Conservation (phyloP, 2,329 filamentous ascomycete genomes). For the Truncatella angustata region DNA sequence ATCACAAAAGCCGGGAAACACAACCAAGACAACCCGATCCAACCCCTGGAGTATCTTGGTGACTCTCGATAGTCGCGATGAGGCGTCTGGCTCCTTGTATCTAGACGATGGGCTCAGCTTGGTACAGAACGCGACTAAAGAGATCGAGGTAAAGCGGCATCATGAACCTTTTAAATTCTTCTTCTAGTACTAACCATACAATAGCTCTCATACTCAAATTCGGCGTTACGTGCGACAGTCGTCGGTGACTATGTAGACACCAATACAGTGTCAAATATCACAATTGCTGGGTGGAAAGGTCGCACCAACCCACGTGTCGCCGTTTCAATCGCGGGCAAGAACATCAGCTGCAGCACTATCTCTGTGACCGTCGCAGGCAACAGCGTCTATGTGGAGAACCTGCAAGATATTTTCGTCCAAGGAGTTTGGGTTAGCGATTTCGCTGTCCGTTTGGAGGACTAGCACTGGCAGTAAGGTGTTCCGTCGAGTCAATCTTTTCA, state of each 20-base stretch:
- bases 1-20: slow-evolving; percentile 65
- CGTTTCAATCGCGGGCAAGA: not conserved
- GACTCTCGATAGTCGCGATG: slow-evolving; percentile 53
- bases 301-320: not conserved
- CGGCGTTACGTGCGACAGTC: not conserved
- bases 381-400: not conserved
- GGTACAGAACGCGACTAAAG: slow-evolving; percentile 48
- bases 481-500: too few relatives aligned
- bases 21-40: slow-evolving; percentile 59
- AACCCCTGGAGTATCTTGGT: slow-evolving; percentile 68
- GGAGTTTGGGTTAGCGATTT: not conserved
- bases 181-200: not conserved
- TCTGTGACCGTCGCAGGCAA: too few relatives aligned
- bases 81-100: slow-evolving; percentile 63
- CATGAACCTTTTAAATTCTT: not conserved
- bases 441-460: too few relatives aligned
- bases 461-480: too few relatives aligned
- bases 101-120: slow-evolving; percentile 74
- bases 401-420: not conserved
- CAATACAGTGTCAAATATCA: not conserved
- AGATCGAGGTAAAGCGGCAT: slow-evolving; percentile 42
- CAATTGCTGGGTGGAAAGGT: slow-evolving; percentile 2
- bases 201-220: not conserved
- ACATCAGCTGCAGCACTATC: not conserved
- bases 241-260: not conserved